Evolutionary conservation across 306 rosid genomes (phyloP), one percentile per base, ranked within the genome.

Genomic region (Begonia fuchsioides): DNA sequence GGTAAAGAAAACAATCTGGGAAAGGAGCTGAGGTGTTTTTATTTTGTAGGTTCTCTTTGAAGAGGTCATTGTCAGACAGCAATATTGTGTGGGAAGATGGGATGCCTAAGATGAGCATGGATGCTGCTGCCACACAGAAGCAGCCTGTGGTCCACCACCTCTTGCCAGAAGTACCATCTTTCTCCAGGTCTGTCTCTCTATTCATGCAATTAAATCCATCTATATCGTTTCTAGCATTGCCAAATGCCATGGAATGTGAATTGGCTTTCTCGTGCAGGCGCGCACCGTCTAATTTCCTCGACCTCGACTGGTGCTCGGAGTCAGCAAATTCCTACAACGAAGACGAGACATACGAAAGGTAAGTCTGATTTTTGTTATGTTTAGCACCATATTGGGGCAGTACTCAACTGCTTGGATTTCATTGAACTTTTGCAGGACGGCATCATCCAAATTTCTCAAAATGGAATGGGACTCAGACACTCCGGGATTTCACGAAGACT

Each of bases 31-130:
- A 13, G 18, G 18, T 18, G 38, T 43, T 18, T 45, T 32, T 47
- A 44, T 52, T 43, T 44, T 57, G 60, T 54, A 90, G 97, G 70
- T 56, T 67, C 38, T 53, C 40, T 50, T 68, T 84, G 11, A 79
- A 67, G 69, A 85, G 96, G 71, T 92, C 98, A 2, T 72, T 81
- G 35, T 92, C 96, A 8, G 98, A 74, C 52, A 88, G 98, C 44
- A 76, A 71, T 70, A 72, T 92, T 65, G 32, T 61, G 19, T 3
- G 54, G 35, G 86, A 70, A 59, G 67, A 39, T 62, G 95, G 65
- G 38, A 18, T 72, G 12, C 51, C 78, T 20, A 49, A 38, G 32
- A 53, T 64, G 17, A 59, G 32, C 61, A 14, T 57, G 43, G 68
- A 66, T 44, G 65, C 17, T 45, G 67, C 57, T 44, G 65, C 17